Base-by-base conservation (phyloP, 352 stramenopile genomes). In the Phytophthora hibernalis region DNA sequence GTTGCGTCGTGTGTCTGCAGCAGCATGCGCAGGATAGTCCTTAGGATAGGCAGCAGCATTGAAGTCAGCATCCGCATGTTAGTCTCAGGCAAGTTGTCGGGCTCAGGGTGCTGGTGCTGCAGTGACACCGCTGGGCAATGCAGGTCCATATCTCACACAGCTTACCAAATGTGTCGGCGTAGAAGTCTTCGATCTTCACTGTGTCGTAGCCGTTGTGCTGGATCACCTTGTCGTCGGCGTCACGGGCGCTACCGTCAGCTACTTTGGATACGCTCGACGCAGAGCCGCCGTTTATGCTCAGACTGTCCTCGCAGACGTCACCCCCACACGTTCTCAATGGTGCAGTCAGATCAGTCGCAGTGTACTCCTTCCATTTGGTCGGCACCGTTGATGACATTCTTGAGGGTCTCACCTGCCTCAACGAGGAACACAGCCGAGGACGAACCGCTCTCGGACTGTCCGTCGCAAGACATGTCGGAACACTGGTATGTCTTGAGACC, bases 271-370 rank as follows among this genome's bases (percentile, higher is more conserved):
- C 62, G 28, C 63, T 79, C 5, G 45, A 69, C 1, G 65, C 68
- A 1, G 65, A 69, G 12, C 77, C 77, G 42, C 69, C 69, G 57
- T 83, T 85, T 68, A 83, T 70, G 7, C 61, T 74, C 22, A 80
- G 40, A 2, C 63, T 74, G 49, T 87, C 76, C 30, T 87, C 78
- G 13, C 78, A 87, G 0, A 84, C 76, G 31, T 80, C 75, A 20
- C 78, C 70, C 78, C 78, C 78, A 87, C 0, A 83, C 78, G 38
- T 84, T 87, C 55, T 87, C 74, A 20, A 83, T 74, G 9, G 45
- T 74, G 60, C 74, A 81, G 71, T 80, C 74, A 18, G 47, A 42
- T 50, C 76, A 56, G 54, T 74, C 58, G 13, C 69, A 81, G 64
- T 83, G 72, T 12, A 83, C 76, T 15, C 74, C 76, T 15, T 85